Conservation (phyloP, 2,329 filamentous ascomycete species). For the Botrytis deweyae region DNA sequence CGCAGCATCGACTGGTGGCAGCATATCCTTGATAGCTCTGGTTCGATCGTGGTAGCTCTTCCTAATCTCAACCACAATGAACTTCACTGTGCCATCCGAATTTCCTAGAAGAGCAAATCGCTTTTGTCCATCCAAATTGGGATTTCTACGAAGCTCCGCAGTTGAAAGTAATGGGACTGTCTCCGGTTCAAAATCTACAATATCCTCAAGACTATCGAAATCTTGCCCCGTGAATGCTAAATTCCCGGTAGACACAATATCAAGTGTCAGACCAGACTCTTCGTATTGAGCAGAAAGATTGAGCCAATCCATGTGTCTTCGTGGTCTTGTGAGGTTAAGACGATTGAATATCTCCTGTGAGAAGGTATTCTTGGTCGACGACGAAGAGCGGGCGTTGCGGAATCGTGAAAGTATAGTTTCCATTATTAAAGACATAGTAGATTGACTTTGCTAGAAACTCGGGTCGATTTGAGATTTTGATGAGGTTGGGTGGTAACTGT, state of each 20-base stretch:
- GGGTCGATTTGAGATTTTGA: accelerated
- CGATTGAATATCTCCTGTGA: neutral
- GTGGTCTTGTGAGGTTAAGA: neutral
- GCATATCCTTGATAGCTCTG: neutral
- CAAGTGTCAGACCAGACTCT: neutral
- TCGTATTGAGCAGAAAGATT: neutral
- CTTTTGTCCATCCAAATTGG: neutral
- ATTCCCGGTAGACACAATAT: neutral
- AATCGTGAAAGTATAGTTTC: neutral
- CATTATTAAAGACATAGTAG: neutral
- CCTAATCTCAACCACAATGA: neutral
- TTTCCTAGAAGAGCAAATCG: neutral
- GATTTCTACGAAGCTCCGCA: neutral
- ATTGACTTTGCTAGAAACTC: neutral
- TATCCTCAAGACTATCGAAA: neutral
- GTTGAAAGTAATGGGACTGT: neutral
- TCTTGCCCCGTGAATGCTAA: neutral
- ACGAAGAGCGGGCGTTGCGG: neutral
- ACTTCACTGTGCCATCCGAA: accelerated
- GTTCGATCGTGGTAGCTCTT: neutral
- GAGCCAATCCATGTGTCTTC: neutral
- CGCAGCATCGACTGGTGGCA: neutral
- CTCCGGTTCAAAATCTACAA: neutral
- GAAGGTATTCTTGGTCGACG: neutral
- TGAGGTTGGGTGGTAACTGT: neutral